Percentiles rank a stretch among this genome's conserved stretches.
phyloP scores from a whole-genome alignment of 176 grass and related monocot species.

The Carex cristatella region DNA sequence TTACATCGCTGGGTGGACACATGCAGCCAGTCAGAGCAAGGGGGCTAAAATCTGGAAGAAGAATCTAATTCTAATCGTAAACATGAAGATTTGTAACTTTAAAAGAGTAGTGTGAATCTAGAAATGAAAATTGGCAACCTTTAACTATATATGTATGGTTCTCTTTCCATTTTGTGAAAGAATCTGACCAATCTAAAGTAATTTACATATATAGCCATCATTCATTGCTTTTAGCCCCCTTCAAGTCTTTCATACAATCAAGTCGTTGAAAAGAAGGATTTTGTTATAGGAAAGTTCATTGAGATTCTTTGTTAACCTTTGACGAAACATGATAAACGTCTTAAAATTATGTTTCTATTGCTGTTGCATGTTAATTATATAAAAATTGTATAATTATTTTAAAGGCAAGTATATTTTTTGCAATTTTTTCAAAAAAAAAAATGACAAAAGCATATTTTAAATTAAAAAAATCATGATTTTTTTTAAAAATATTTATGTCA shows the following conservation, averaged over 20 bases:
- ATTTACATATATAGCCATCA: conserved; percentile 12
- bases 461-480: no score
- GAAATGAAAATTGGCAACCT: background rate
- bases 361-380: no score
- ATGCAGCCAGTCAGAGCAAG: background rate
- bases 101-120: conserved; percentile 4
- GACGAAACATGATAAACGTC: background rate
- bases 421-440: no score
- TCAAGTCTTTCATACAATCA: background rate
- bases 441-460: no score
- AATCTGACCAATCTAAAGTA: conserved; percentile 9
- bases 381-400: no score
- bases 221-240: background rate
- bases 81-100: background rate
- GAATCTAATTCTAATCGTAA: conserved; percentile 18
- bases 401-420: no score
- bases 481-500: no score
- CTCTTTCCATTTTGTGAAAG: conserved; percentile 5
- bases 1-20: background rate
- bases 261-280: background rate
- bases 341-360: background rate
- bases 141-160: background rate
- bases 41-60: background rate
- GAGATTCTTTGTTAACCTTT: conserved; percentile 7
- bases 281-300: background rate